These are phyloP conservation scores for Parafenestella ontariensis DNA, from an alignment of 2,329 filamentous ascomycete genomes.

Conservation along the genomic window DNA sequence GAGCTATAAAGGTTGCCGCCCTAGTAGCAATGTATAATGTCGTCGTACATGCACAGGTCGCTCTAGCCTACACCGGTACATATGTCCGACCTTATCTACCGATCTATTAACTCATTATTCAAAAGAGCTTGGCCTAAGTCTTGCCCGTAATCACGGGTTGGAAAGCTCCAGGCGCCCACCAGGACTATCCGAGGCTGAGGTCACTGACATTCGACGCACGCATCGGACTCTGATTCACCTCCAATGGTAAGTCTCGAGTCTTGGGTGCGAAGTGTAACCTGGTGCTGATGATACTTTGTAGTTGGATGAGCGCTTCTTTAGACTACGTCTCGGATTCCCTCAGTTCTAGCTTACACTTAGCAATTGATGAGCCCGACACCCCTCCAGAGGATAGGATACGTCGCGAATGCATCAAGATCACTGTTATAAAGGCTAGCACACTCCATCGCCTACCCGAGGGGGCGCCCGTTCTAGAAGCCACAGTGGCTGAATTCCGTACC, in stretches of 20 bases:
- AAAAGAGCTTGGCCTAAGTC: conserved; percentile 22
- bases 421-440: conserved; percentile 26
- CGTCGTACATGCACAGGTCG: conserved; percentile 21
- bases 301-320: conserved; percentile 25
- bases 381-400: conserved; percentile 15
- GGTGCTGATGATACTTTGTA: neutral
- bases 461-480: conserved; percentile 4
- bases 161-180: neutral
- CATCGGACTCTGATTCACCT: conserved; percentile 22
- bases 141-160: conserved; percentile 15
- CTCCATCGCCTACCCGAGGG: conserved; percentile 8
- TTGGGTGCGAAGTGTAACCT: neutral
- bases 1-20: conserved; percentile 27
- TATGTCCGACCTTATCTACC: neutral
- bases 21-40: conserved; percentile 32
- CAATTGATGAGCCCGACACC: conserved; percentile 4
- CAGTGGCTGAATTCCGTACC: conserved; percentile 12
- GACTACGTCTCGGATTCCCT: conserved; percentile 13
- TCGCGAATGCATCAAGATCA: conserved; percentile 22
- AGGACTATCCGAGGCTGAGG: neutral
- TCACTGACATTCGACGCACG: conserved; percentile 18
- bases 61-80: conserved; percentile 27
- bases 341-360: neutral
- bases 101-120: neutral
- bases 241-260: conserved; percentile 7